Percentiles rank a stretch among this genome's conserved stretches.
phyloP scores from a whole-genome alignment of 345 rosid genomes.

The Syzygium aromaticum region DNA sequence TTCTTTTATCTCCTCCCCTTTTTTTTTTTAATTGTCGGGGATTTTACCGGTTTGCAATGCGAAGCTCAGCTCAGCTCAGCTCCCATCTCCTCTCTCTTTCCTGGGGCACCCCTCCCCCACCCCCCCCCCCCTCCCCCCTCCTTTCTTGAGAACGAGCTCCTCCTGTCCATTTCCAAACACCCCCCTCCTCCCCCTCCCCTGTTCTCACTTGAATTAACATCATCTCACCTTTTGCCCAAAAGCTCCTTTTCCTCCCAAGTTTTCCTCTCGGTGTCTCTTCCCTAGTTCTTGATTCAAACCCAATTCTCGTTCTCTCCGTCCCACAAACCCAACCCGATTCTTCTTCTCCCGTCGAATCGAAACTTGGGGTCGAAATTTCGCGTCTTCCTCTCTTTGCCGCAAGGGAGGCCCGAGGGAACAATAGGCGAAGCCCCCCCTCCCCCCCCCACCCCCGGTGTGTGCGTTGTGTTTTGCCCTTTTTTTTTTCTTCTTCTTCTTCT shows the following conservation, averaged over 20 bases:
- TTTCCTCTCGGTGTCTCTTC: neutral
- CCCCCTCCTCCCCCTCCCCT: neutral
- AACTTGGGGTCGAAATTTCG: neutral
- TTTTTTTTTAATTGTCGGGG: neutral
- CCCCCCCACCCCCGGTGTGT: no score
- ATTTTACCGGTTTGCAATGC: neutral
- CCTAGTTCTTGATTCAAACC: neutral
- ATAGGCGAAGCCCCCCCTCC: no score
- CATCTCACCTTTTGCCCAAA: neutral
- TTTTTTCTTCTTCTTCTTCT: no score
- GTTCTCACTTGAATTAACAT: neutral
- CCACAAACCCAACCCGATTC: neutral
- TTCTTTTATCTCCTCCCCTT: neutral
- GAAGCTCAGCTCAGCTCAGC: no score
- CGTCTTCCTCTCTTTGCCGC: neutral
- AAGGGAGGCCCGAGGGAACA: no score
- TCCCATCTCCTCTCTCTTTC: constrained; percentile 5
- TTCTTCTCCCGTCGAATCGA: neutral
- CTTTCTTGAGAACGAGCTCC: neutral
- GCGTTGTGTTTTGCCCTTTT: no score
- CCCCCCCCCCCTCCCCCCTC: neutral
- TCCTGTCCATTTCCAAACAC: neutral
- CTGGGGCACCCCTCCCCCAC: neutral
- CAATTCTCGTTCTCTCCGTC: neutral
- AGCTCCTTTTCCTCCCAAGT: neutral